Evolutionary conservation across 176 grass and related monocot genomes (phyloP), one percentile per base, ranked within the genome.

Genomic region (Lolium perenne): DNA sequence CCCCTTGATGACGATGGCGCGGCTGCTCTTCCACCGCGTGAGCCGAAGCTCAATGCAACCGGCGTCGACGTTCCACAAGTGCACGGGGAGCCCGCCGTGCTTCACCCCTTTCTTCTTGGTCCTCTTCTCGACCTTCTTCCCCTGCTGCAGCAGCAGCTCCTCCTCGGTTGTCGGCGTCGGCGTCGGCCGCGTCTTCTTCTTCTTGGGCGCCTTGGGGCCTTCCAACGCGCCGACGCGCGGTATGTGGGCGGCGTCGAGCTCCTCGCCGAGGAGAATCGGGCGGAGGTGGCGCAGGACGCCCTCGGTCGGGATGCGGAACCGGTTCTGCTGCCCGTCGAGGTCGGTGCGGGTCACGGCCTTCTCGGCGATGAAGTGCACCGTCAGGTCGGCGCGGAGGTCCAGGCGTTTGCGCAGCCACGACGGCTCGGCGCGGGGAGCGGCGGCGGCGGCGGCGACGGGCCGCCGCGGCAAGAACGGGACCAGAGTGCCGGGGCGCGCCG

Each of bases 241-340:
- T n/a, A 88, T 66, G 63, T 79, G 71, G 74, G 87, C 81, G 10
- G n/a, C 63, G 14, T 11, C 4, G 81, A 78, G 74, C 87, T 89
- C 76, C 55, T 25, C n/a, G 2, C 4, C 21, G 16, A 12, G 43
- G 46, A 89, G 66, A 10, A 89, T 15, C 15, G 66, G 6, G 66
- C 17, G 76, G 87, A 89, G 76, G 46, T 1, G 18, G 21, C 5
- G 4, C 1, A 11, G 2, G 23, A 43, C 82, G 57, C 56, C 46
- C 4, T 29, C 64, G 3, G 0, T 17, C 14, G 87, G 87, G 74
- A 88, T 7, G 81, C 63, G 74, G 81, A 88, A 71, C 43, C 87
- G 80, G 87, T 79, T 88, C 82, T 84, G 82, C 45, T 80, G 87
- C 75, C 26, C 4, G 66, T 74, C 21, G 55, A 89, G 51, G 47